Evolutionary conservation across 345 rosid genomes (phyloP).

Genomic region (Brassica napus): DNA sequence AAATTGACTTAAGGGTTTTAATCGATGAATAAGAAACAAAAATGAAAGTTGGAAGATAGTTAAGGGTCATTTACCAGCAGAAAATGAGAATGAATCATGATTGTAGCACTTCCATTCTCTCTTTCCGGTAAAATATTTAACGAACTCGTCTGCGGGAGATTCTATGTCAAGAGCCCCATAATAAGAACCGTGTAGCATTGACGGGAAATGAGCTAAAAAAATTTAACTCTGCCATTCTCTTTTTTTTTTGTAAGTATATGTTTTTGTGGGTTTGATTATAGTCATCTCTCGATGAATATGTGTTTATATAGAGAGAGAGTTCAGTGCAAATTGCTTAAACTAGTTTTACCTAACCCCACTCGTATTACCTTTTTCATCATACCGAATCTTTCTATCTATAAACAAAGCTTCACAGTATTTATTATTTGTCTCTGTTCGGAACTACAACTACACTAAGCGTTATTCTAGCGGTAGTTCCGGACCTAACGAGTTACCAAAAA

Average conservation of each 20-base stretch:
- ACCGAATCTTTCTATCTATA: neutral
- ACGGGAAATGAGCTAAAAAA: neutral
- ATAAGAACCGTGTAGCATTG: neutral
- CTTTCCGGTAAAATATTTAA: neutral
- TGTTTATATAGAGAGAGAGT: neutral
- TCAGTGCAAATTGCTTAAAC: neutral
- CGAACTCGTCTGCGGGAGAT: neutral
- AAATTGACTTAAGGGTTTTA: neutral
- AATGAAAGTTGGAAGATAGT: neutral
- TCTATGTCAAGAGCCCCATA: neutral
- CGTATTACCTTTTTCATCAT: neutral
- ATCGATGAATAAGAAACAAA: neutral
- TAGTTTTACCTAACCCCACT: neutral
- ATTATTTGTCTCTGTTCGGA: neutral
- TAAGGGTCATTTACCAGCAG: neutral
- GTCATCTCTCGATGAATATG: neutral
- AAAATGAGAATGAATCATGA: neutral
- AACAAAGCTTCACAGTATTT: neutral
- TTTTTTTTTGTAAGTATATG: neutral
- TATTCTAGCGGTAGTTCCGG: no score
- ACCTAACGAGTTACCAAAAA: no score
- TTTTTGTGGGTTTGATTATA: neutral
- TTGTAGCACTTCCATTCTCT: neutral
- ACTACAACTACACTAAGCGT: no score
- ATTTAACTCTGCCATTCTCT: neutral